Evolutionary conservation across 805 yeast species (phyloP).

Genomic region (Yarrowia bubula): DNA sequence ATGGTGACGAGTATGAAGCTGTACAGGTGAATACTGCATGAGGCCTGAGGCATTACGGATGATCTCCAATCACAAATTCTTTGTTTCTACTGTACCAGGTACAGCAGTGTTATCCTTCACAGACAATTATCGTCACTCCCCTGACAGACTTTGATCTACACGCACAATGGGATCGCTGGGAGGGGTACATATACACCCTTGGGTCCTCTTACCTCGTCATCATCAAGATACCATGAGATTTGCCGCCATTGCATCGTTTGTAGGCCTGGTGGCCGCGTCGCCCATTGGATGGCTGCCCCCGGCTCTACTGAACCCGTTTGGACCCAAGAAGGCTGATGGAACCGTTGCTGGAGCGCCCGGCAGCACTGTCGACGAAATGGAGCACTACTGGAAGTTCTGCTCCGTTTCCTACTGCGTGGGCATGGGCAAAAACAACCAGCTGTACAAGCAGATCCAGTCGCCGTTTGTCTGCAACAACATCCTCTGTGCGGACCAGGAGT

Average conservation of each 20-base stretch:
- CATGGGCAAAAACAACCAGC: conserved; percentile 6
- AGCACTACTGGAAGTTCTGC: conserved; percentile 22
- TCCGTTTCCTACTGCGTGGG: conserved; percentile 15
- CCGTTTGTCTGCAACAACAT: conserved; percentile 13
- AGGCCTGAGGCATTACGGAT: not conserved
- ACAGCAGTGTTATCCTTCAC: too few relatives aligned
- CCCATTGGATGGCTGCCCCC: conserved; percentile 8
- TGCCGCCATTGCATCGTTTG: conserved; percentile 1
- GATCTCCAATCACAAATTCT: too few relatives aligned
- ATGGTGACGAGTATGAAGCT: not conserved
- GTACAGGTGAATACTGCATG: not conserved
- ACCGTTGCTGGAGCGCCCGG: not conserved
- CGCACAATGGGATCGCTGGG: conserved; percentile 9
- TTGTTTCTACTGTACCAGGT: too few relatives aligned
- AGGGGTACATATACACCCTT: conserved; percentile 9
- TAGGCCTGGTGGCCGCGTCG: not conserved
- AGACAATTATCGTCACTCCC: too few relatives aligned
- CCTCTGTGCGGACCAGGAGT: conserved; percentile 12
- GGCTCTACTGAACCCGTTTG: not conserved
- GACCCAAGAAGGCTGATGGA: not conserved
- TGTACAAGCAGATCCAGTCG: not conserved
- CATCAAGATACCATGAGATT: not conserved
- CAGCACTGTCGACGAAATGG: not conserved
- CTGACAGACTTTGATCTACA: conserved; percentile 5
- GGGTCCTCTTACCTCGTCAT: not conserved